phyloP scores from a whole-genome alignment of 78 protist genomes.

The Polysphondylium violaceum region DNA sequence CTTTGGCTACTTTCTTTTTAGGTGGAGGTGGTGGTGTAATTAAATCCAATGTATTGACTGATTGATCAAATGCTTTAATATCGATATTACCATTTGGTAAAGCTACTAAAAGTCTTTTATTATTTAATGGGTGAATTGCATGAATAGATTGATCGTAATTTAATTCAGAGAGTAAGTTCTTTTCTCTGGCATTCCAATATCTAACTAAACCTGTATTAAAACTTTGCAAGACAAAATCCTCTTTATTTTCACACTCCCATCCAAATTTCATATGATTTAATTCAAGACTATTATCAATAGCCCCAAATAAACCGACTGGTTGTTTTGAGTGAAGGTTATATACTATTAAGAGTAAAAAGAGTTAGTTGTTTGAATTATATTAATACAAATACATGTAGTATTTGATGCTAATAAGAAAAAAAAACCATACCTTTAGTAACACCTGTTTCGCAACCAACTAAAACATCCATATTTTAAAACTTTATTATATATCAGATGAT shows the following conservation, averaged over 20 bases:
- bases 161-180: conserved; percentile 2
- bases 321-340: conserved; percentile 21
- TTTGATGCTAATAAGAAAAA: not conserved
- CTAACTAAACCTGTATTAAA: conserved; percentile 18
- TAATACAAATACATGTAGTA: no score
- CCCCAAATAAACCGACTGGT: conserved; percentile 26
- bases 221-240: conserved; percentile 19
- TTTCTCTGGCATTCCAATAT: conserved; percentile 18
- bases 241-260: conserved; percentile 40
- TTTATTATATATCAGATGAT: no score
- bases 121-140: conserved; percentile 9
- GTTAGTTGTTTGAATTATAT: no score
- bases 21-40: not conserved
- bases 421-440: conserved; percentile 16
- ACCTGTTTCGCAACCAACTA: conserved; percentile 31
- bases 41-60: not conserved
- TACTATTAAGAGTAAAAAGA: no score
- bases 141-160: not conserved
- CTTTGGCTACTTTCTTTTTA: conserved; percentile 13
- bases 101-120: conserved; percentile 22
- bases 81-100: conserved; percentile 11
- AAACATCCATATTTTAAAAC: conserved; percentile 27
- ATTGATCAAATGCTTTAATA: not conserved
- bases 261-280: conserved; percentile 36
- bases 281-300: not conserved